These are phyloP conservation scores for Solanum peruvianum DNA, from an alignment of 257 asterid species.

Conservation along the genomic window DNA sequence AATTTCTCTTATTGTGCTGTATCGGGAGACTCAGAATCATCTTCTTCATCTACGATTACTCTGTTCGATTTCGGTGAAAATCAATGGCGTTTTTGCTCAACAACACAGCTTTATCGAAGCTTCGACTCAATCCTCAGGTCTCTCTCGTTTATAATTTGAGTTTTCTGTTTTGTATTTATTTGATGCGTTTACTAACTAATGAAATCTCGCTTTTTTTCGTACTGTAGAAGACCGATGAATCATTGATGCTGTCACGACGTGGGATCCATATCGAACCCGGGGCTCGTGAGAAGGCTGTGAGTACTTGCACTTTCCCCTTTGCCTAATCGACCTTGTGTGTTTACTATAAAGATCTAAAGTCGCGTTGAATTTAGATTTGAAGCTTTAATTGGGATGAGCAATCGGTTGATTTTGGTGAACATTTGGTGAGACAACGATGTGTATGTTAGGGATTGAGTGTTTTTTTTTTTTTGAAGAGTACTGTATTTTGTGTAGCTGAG, in stretches of 20 bases:
- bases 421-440: neutral
- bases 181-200: neutral
- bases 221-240: constrained; percentile 28
- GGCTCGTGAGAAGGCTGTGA: constrained; percentile 86
- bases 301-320: constrained; percentile 7
- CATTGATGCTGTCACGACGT: constrained; percentile 34
- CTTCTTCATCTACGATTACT: neutral
- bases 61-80: neutral
- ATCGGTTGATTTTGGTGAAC: neutral
- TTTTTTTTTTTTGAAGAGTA: neutral
- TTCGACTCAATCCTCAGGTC: constrained; percentile 43
- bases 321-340: neutral
- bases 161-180: neutral
- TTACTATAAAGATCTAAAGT: neutral
- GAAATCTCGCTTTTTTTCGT: neutral
- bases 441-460: neutral
- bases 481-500: neutral
- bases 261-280: constrained; percentile 75
- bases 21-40: neutral
- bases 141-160: neutral
- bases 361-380: neutral
- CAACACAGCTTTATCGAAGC: constrained; percentile 36
- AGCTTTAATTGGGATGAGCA: neutral
- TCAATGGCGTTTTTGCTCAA: constrained; percentile 48
- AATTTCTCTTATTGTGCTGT: neutral